Percentiles rank a stretch among this genome's conserved stretches.
Conservation (phyloP, 305 asterid genomes). For the Withania somnifera region DNA sequence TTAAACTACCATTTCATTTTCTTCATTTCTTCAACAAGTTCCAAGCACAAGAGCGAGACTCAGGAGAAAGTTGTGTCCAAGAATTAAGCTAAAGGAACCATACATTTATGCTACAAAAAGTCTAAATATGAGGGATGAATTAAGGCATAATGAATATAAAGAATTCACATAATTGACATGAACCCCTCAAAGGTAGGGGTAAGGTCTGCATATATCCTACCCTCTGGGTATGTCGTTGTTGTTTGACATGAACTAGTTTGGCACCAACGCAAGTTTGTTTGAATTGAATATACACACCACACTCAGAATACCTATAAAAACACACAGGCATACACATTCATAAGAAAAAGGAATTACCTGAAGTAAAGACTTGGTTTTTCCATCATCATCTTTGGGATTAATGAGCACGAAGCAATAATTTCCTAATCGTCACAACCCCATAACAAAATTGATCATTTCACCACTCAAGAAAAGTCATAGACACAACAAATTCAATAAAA, state of each 20-base stretch:
- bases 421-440: constrained; percentile 19
- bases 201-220: no score
- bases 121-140: neutral
- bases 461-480: neutral
- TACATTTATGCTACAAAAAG: neutral
- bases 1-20: neutral
- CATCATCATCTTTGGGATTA: constrained; percentile 54
- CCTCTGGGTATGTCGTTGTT: no score
- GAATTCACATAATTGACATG: neutral
- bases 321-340: neutral
- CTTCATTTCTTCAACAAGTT: neutral
- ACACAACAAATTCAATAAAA: neutral
- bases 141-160: neutral
- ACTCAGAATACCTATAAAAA: neutral
- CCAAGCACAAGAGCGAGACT: neutral
- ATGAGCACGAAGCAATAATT: constrained; percentile 43
- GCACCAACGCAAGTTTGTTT: neutral
- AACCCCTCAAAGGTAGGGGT: no score
- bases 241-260: neutral
- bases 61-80: neutral
- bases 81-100: neutral
- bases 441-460: neutral
- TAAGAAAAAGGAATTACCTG: constrained; percentile 32
- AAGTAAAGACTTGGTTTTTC: constrained; percentile 36
- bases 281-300: neutral